These are phyloP conservation scores for Astragalus membranaceus DNA, from an alignment of 306 rosid species.

Conservation along the genomic window DNA sequence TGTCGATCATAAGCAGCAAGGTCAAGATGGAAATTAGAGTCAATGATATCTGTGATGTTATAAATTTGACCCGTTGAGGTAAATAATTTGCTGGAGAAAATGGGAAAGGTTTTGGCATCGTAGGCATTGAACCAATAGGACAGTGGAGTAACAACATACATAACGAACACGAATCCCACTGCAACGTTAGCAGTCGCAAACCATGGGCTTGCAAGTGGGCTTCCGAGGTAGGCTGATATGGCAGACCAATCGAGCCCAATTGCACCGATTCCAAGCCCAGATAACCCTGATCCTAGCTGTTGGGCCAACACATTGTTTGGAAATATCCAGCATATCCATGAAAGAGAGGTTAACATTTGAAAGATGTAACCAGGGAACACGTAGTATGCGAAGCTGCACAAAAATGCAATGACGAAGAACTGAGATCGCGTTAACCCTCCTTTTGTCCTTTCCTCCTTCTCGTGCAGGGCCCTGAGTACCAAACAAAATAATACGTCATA, in stretches of 20 bases:
- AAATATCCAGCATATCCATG: conserved; percentile 89
- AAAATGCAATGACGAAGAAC: conserved; percentile 72
- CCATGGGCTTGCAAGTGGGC: conserved; percentile 98
- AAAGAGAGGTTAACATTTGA: conserved; percentile 70
- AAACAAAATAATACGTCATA: neutral
- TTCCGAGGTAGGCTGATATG: conserved; percentile 77
- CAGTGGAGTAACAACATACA: conserved; percentile 67
- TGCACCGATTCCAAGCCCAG: conserved; percentile 65
- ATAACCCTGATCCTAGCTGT: conserved; percentile 77
- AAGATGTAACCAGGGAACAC: conserved; percentile 78
- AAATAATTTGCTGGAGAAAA: conserved; percentile 54
- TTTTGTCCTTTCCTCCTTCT: conserved; percentile 54
- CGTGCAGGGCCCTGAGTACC: conserved; percentile 65
- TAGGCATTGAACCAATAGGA: conserved; percentile 69
- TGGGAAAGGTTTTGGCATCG: conserved; percentile 66
- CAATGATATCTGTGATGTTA: conserved; percentile 59
- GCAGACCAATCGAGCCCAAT: conserved; percentile 88
- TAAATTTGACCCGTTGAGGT: conserved; percentile 43
- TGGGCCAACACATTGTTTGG: conserved; percentile 63
- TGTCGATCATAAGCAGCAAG: conserved; percentile 44
- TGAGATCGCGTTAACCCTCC: conserved; percentile 66
- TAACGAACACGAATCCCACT: conserved; percentile 52
- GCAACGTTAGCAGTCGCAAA: conserved; percentile 94
- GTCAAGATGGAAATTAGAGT: conserved; percentile 65
- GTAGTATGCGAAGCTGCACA: conserved; percentile 84